Conservation (phyloP, 768 basidiomycete genomes). For the Tulasnella sp. region DNA sequence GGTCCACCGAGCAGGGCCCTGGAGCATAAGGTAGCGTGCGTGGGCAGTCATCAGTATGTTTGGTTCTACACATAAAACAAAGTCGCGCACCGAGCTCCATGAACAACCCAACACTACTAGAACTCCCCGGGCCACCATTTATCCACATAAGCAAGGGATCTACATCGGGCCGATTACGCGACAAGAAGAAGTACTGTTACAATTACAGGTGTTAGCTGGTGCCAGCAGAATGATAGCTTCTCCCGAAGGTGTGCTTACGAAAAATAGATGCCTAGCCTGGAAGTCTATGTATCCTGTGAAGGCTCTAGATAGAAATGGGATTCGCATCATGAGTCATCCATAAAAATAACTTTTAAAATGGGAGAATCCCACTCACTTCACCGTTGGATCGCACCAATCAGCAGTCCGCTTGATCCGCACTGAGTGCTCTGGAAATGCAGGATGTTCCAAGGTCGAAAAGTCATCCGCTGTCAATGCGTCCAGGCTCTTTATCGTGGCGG, state of each 20-base stretch:
- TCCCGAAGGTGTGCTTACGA: neutral
- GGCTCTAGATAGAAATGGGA: too few relatives aligned
- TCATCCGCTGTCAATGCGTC: neutral
- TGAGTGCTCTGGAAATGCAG: neutral
- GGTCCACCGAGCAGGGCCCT: neutral
- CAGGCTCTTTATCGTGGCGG: neutral
- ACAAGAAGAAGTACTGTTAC: constrained; percentile 17
- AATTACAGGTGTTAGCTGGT: constrained; percentile 8
- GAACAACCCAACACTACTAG: constrained; percentile 4
- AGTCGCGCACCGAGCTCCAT: constrained; percentile 12
- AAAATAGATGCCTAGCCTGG: constrained; percentile 14
- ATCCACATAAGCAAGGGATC: constrained; percentile 19
- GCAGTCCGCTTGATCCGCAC: neutral
- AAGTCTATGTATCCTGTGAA: constrained; percentile 13
- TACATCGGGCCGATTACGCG: constrained; percentile 10
- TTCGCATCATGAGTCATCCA: too few relatives aligned
- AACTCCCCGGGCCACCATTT: constrained; percentile 2
- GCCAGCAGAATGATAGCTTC: neutral
- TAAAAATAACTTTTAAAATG: too few relatives aligned
- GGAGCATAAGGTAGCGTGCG: neutral
- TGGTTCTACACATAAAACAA: too few relatives aligned
- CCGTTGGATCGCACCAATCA: neutral
- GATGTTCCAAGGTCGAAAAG: neutral
- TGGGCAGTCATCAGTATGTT: too few relatives aligned
- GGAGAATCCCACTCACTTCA: neutral